phyloP scores from a whole-genome alignment of 2,329 filamentous ascomycete genomes.

The Dactylellina cionopaga region DNA sequence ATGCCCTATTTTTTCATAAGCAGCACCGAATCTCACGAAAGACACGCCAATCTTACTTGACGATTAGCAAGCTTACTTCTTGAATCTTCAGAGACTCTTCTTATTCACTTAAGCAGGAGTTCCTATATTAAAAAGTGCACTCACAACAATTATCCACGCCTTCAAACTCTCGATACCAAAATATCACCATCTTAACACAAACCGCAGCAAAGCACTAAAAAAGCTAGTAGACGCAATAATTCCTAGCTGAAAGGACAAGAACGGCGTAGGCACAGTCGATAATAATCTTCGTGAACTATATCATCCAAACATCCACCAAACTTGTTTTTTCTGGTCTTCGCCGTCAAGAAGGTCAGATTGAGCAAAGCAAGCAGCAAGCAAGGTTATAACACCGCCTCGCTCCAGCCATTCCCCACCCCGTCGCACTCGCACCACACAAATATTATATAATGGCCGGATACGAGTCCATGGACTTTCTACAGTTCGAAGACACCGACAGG shows the following conservation, averaged over 20 bases:
- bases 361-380: conserved; percentile 26
- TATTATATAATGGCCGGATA: conserved; percentile 49
- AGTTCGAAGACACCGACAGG: conserved; percentile 51
- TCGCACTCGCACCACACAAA: conserved; percentile 44
- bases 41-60: conserved; percentile 51
- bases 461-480: conserved; percentile 51
- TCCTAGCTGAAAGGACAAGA: conserved; percentile 17
- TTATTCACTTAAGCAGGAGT: conserved; percentile 53
- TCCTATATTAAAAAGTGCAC: conserved; percentile 35
- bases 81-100: conserved; percentile 47
- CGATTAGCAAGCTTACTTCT: conserved; percentile 46
- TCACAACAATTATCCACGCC: conserved; percentile 1
- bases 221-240: conserved; percentile 26
- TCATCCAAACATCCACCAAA: conserved; percentile 9
- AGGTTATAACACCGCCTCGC: conserved; percentile 52
- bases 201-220: not conserved
- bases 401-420: conserved; percentile 39
- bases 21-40: conserved; percentile 53
- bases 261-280: conserved; percentile 38
- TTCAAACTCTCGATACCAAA: conserved; percentile 5
- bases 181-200: not conserved
- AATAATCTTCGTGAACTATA: conserved; percentile 35
- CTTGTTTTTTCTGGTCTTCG: conserved; percentile 17
- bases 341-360: conserved; percentile 9
- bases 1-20: conserved; percentile 48